A percentile compares a stretch with the other conserved stretches of the same genome.
These are phyloP conservation scores for Oxyria digyna DNA, from an alignment of 148 eudicot genomes.

Conservation along the genomic window DNA sequence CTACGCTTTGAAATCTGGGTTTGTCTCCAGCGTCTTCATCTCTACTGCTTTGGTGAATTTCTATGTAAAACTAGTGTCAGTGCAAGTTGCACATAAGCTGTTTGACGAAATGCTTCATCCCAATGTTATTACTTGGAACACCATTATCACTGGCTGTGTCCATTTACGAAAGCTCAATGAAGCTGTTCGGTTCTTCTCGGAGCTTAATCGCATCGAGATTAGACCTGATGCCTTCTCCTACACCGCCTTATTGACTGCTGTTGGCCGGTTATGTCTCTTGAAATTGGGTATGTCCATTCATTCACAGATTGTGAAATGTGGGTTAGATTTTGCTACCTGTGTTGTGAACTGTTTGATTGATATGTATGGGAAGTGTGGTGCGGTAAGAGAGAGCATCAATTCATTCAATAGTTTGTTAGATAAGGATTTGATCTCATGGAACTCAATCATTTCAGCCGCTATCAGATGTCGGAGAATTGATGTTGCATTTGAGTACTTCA, in stretches of 20 bases:
- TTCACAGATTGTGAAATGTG: conserved; percentile 42
- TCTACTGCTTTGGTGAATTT: conserved; percentile 42
- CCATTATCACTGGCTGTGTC: conserved; percentile 72
- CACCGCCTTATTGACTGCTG: conserved; percentile 52
- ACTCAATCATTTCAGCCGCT: conserved; percentile 65
- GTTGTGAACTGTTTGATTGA: conserved; percentile 70
- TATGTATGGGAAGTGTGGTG: conserved; percentile 71
- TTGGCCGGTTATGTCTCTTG: conserved; percentile 41
- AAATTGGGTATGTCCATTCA: conserved; percentile 50
- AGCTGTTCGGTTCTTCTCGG: conserved; percentile 41
- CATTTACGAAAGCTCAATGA: conserved; percentile 40
- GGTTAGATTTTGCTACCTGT: conserved; percentile 32
- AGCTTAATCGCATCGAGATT: conserved; percentile 33
- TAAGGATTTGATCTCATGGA: conserved; percentile 68
- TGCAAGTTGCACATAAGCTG: conserved; percentile 42
- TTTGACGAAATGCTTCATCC: conserved; percentile 61
- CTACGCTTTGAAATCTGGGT: conserved; percentile 34
- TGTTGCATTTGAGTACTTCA: conserved; percentile 35
- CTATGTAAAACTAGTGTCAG: conserved; percentile 34
- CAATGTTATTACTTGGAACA: conserved; percentile 65
- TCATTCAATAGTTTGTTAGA: conserved; percentile 29
- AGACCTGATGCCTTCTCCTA: conserved; percentile 50
- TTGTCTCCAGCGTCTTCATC: conserved; percentile 29
- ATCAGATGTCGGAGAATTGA: conserved; percentile 44
- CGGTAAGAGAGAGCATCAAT: conserved; percentile 26